Conservation (phyloP, 768 basidiomycete genomes). For the Hericium coralloides region DNA sequence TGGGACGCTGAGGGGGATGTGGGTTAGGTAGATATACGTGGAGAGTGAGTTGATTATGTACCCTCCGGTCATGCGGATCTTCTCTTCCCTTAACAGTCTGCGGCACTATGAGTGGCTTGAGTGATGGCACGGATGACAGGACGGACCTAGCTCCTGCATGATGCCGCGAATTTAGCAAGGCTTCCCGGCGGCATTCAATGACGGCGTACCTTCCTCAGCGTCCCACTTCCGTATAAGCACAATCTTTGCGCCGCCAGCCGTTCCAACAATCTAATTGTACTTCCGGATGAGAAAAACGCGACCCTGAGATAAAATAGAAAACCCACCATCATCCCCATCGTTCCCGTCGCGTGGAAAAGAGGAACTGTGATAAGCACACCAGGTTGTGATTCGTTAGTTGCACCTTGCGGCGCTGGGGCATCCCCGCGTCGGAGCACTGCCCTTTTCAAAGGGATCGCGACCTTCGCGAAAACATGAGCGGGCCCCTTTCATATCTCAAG, state of each 20-base stretch:
- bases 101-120: not conserved
- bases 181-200: not conserved
- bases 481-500: too few species aligned
- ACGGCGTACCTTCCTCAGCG: slow-evolving; percentile 37
- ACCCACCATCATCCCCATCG: slow-evolving; percentile 34
- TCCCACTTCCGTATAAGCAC: slow-evolving; percentile 50
- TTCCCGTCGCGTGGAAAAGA: slow-evolving; percentile 60
- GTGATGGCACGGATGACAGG: not conserved
- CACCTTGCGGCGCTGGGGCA: slow-evolving; percentile 16
- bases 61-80: slow-evolving; percentile 47
- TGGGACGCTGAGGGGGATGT: slow-evolving; percentile 35
- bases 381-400: slow-evolving; percentile 20
- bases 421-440: slow-evolving; percentile 41
- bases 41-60: slow-evolving; percentile 13
- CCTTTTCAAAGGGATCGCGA: slow-evolving; percentile 19
- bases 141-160: slow-evolving; percentile 3
- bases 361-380: slow-evolving; percentile 49
- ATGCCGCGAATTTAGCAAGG: not conserved
- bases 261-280: slow-evolving; percentile 39
- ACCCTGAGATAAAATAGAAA: not conserved
- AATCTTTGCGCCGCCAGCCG: slow-evolving; percentile 47
- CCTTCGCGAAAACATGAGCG: too few species aligned
- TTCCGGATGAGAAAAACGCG: not conserved
- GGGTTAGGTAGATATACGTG: not conserved
- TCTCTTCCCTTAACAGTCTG: slow-evolving; percentile 44